A percentile compares a stretch with the other conserved stretches of the same genome.
These are phyloP conservation scores for Purpureocillium takamizusanense DNA, from an alignment of 2,329 filamentous ascomycete species.

Conservation along the genomic window DNA sequence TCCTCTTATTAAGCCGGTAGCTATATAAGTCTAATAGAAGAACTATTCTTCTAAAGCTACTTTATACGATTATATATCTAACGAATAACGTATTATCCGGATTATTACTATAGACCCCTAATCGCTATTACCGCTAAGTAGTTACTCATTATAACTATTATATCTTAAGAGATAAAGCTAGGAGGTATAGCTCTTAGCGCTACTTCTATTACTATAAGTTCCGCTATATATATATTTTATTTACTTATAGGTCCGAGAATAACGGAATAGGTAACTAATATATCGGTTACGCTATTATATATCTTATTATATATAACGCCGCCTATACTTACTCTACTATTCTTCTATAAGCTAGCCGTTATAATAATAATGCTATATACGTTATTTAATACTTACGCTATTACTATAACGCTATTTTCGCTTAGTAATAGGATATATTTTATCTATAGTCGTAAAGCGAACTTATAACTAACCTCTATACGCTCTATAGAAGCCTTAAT, in stretches of 20 bases:
- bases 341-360: slow-evolving; percentile 1
- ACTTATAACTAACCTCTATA: neutral
- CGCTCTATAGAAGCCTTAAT: neutral
- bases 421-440: neutral
- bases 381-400: neutral
- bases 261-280: slow-evolving; percentile 6
- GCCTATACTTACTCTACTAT: slow-evolving; percentile 2
- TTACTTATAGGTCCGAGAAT: slow-evolving; percentile 5
- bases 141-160: slow-evolving; percentile 4
- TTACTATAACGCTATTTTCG: neutral
- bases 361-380: slow-evolving; percentile 1
- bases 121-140: slow-evolving; percentile 6
- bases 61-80: no score
- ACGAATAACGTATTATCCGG: slow-evolving; percentile 4
- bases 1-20: neutral
- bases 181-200: slow-evolving; percentile 5
- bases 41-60: no score
- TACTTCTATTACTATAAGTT: slow-evolving; percentile 4
- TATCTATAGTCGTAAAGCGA: neutral
- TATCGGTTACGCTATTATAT: neutral
- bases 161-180: slow-evolving; percentile 1
- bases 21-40: slow-evolving; percentile 1
- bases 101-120: slow-evolving; percentile 3
- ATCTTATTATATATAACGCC: neutral
- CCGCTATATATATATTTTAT: slow-evolving; percentile 9